A percentile compares a stretch with the other conserved stretches of the same genome.
Evolutionary conservation across 805 yeast species (phyloP).

Genomic region (Ascoidea tarda): DNA sequence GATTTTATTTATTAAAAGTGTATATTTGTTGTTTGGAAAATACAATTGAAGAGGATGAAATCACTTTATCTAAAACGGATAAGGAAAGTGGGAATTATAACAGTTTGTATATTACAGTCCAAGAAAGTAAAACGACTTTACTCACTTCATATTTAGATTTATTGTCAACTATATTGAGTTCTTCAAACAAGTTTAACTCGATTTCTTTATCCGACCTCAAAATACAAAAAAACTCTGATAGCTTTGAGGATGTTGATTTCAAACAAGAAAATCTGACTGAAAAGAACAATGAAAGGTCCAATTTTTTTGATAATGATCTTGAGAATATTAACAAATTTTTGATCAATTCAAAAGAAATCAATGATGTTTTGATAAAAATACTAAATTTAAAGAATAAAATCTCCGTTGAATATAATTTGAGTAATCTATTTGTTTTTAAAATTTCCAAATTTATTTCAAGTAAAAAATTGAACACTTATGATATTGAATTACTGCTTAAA

Average conservation of each 20-base stretch:
- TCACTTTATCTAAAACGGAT: slow-evolving; percentile 1
- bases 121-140: slow-evolving; percentile 13
- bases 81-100: neutral
- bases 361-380: slow-evolving; percentile 11
- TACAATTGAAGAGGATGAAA: slow-evolving; percentile 15
- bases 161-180: slow-evolving; percentile 18
- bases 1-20: slow-evolving; percentile 47
- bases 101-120: neutral
- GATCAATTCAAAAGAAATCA: slow-evolving; percentile 11
- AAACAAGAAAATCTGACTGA: neutral
- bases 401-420: slow-evolving; percentile 17
- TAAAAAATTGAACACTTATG: slow-evolving; percentile 22
- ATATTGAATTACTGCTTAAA: slow-evolving; percentile 19
- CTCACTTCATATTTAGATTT: slow-evolving; percentile 26
- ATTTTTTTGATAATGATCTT: slow-evolving; percentile 8
- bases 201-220: neutral
- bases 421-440: slow-evolving; percentile 21
- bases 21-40: slow-evolving; percentile 57
- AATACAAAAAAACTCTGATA: neutral
- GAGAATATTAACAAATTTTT: slow-evolving; percentile 12
- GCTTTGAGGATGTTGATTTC: neutral
- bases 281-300: slow-evolving; percentile 3
- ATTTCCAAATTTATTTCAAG: slow-evolving; percentile 25
- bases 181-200: slow-evolving; percentile 1
- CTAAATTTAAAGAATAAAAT: slow-evolving; percentile 10